Base-by-base conservation (phyloP, 257 asterid species). In the Solanum tarijense region DNA sequence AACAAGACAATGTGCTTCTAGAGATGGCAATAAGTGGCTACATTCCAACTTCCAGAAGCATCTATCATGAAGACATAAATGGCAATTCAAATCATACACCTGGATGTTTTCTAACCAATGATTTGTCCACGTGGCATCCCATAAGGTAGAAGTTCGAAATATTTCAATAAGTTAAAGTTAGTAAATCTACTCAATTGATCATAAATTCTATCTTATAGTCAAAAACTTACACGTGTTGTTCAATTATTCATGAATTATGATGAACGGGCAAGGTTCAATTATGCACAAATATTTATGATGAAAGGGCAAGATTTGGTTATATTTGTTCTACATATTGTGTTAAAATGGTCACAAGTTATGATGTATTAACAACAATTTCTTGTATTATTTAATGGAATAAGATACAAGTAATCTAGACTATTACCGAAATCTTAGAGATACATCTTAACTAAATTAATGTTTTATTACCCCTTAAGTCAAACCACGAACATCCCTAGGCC, bases 51-150 rank as follows among this genome's bases (percentile, higher is more conserved):
- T 78, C 65, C 8, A 41, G 38, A 78, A 13, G 8, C n/a, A 1
- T 41, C 84, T 78, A 16, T n/a, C 8, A n/a, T 13, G 12, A 41
- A 78, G 81, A 73, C 29, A 78, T 41, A 8, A 25, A 41, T 25
- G 36, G 7, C n/a, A 4, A 25, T 78, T n/a, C 36, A 39, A 39
- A 3, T 75, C n/a, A 76, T 38, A 20, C 12, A 39, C 84, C 5
- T 78, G 62, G 62, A 78, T n/a, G n/a, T 78, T 78, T 25, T 39
- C 5, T 78, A 78, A 78, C 36, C 84, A 41, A 13, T 78, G 23
- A 60, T 55, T 55, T 55, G 65, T 55, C n/a, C 65, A 55, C n/a
- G 11, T 55, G n/a, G 65, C 10, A 5, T 7, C 25, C 23, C 14
- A 25, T 12, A 25, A 25, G 21, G 9, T 7, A 27, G 0, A 68